A percentile compares a stretch with the other conserved stretches of the same genome.
phyloP scores from a whole-genome alignment of 1,284 basidiomycete genomes.

The Coniophora puteana region DNA sequence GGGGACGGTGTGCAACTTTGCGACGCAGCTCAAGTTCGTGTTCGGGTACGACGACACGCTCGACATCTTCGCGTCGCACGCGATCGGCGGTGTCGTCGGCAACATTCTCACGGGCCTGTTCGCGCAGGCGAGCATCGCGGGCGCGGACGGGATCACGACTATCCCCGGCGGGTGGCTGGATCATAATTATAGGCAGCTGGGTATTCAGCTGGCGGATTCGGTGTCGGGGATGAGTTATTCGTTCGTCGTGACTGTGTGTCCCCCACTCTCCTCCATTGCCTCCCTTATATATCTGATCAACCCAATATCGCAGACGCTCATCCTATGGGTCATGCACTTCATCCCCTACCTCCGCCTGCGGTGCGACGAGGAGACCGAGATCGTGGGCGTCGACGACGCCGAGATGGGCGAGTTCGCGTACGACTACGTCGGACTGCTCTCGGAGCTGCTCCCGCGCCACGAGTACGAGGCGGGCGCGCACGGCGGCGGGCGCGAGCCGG shows the following conservation, averaged over 20 bases:
- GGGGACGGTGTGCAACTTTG: constrained; percentile 88
- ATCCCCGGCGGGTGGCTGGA: constrained; percentile 93
- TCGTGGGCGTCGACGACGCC: constrained; percentile 90
- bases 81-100: constrained; percentile 85
- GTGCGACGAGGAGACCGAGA: constrained; percentile 79
- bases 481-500: constrained; percentile 20
- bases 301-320: constrained; percentile 54
- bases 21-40: constrained; percentile 88
- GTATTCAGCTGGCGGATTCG: constrained; percentile 85
- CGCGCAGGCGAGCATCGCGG: constrained; percentile 82
- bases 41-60: constrained; percentile 75
- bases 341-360: constrained; percentile 86
- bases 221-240: constrained; percentile 73
- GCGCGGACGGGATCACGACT: constrained; percentile 72
- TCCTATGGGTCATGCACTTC: constrained; percentile 91
- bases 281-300: constrained; percentile 3
- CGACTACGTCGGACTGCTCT: constrained; percentile 79
- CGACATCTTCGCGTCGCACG: constrained; percentile 90
- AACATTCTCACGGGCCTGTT: constrained; percentile 87
- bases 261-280: background rate
- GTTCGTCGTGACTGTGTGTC: constrained; percentile 73
- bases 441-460: constrained; percentile 37
- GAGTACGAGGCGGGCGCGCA: constrained; percentile 14
- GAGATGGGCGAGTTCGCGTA: constrained; percentile 96
- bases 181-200: constrained; percentile 80